Evolutionary conservation across 225 moss, liverwort and hornwort genomes (phyloP), one percentile per base, ranked within the genome.

Genomic region (Asterella californica): DNA sequence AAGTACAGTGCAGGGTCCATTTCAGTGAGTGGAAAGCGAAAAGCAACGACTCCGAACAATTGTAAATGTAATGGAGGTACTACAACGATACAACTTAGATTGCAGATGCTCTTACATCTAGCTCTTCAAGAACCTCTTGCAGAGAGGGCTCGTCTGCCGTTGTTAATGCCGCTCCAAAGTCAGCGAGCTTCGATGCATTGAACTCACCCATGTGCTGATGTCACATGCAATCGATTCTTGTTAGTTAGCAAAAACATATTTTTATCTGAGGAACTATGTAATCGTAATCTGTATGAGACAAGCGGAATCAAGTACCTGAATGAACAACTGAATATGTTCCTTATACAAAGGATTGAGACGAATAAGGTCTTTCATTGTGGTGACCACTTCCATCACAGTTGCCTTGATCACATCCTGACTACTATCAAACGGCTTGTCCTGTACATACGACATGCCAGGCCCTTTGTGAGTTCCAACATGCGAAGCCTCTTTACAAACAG

Each of bases 351-450:
- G 95, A 69, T 95, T 95, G 67, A 95, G 90, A 48, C 93, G 93
- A 89, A 95, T 95, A 32, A 95, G 93, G 64, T 95, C 93, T 80
- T 95, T 95, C 95, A 95, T 95, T 71, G 95, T 95, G 72, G 91
- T 90, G 49, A 95, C 95, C 72, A 95, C 95, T 84, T 95, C 95
- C 88, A 95, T 83, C 54, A 95, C 91, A 48, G 95, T 95, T 67
- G 95, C 95, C 87, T 95, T 95, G 78, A 95, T 86, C 67, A 91
- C 91, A 88, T 95, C 95, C 88, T 93, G 93, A 81, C 87, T 93
- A 70, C 93, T 88, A 86, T 95, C 95, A 84, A 90, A 93, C 14
- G 95, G 91, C 79, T 95, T 93, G 70, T 95, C 95, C 95, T 95
- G 87, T 82, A 91, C 77, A 25, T 61, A 66, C 15, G 57, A 76